A percentile compares a stretch with the other conserved stretches of the same genome.
Evolutionary conservation across 257 asterid genomes (phyloP).

Genomic region (Euphrasia confusa): DNA sequence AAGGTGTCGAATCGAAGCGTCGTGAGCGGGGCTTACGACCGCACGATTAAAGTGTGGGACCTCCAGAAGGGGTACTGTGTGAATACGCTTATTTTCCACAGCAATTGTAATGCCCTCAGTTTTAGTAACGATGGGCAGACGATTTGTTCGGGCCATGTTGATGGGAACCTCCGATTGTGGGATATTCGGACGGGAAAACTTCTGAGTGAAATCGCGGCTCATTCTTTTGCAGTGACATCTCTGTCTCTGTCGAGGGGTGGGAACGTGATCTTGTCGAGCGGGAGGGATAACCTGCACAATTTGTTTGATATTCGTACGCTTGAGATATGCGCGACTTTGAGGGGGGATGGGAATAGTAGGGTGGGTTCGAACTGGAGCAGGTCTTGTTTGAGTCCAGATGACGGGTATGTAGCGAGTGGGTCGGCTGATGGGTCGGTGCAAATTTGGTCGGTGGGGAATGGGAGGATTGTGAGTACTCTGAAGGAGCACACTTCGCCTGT

Average conservation of each 20-base stretch:
- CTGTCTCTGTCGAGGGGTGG: slow-evolving; percentile 72
- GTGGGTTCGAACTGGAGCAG: slow-evolving; percentile 92
- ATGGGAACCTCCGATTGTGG: slow-evolving; percentile 88
- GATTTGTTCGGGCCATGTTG: slow-evolving; percentile 81
- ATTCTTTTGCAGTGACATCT: slow-evolving; percentile 81
- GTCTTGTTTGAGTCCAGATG: slow-evolving; percentile 86
- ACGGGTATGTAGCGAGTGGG: slow-evolving; percentile 80
- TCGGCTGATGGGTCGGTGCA: slow-evolving; percentile 81
- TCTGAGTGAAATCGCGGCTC: slow-evolving; percentile 80
- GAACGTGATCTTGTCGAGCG: slow-evolving; percentile 76
- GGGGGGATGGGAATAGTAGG: slow-evolving; percentile 46
- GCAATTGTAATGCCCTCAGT: slow-evolving; percentile 84
- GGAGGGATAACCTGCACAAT: slow-evolving; percentile 88
- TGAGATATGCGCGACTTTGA: slow-evolving; percentile 71
- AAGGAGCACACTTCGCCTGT: slow-evolving; percentile 78
- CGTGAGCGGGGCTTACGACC: slow-evolving; percentile 89
- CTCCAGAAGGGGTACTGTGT: slow-evolving; percentile 78
- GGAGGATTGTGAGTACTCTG: slow-evolving; percentile 61
- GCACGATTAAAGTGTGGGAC: slow-evolving; percentile 95
- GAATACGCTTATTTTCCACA: slow-evolving; percentile 68
- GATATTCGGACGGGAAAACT: slow-evolving; percentile 81
- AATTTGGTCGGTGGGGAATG: slow-evolving; percentile 69
- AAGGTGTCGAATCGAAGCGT: slow-evolving; percentile 65
- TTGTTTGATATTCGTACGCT: slow-evolving; percentile 76
- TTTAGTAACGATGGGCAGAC: slow-evolving; percentile 86